These are phyloP conservation scores for Paraconiothyrium brasiliense DNA, from an alignment of 2,329 filamentous ascomycete species.

Conservation along the genomic window DNA sequence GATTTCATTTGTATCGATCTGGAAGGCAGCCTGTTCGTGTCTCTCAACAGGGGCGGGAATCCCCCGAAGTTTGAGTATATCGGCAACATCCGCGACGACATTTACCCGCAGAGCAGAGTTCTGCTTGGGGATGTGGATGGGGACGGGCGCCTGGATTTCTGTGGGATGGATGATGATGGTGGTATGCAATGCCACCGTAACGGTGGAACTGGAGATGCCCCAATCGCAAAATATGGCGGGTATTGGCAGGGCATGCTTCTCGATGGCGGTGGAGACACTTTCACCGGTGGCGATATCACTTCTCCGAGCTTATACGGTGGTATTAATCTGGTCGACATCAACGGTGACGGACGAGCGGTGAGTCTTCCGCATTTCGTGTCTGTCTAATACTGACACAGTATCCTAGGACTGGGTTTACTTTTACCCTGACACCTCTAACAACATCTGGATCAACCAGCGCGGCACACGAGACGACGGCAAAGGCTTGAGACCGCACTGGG, in stretches of 20 bases:
- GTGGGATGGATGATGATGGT: neutral
- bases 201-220: slow-evolving; percentile 34
- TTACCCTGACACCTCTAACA: slow-evolving; percentile 7
- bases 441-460: slow-evolving; percentile 27
- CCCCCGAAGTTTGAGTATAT: slow-evolving; percentile 31
- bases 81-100: slow-evolving; percentile 16
- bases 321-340: slow-evolving; percentile 30
- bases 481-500: slow-evolving; percentile 21
- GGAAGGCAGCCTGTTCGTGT: slow-evolving; percentile 3
- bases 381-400: too few relatives aligned
- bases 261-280: too few relatives aligned
- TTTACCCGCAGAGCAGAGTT: slow-evolving; percentile 23
- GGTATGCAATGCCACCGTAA: slow-evolving; percentile 47
- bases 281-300: neutral
- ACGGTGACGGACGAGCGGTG: slow-evolving; percentile 27
- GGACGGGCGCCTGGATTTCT: slow-evolving; percentile 44
- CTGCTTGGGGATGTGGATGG: slow-evolving; percentile 45
- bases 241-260: neutral
- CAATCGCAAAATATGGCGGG: neutral
- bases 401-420: slow-evolving; percentile 27
- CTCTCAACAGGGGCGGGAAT: slow-evolving; percentile 31
- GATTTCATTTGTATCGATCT: too few relatives aligned
- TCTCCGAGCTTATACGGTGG: neutral
- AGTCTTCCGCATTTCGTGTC: too few relatives aligned
- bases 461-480: slow-evolving; percentile 12